These are phyloP conservation scores for Zygosaccharomyces rouxii DNA, from an alignment of 805 yeast species.

Conservation along the genomic window DNA sequence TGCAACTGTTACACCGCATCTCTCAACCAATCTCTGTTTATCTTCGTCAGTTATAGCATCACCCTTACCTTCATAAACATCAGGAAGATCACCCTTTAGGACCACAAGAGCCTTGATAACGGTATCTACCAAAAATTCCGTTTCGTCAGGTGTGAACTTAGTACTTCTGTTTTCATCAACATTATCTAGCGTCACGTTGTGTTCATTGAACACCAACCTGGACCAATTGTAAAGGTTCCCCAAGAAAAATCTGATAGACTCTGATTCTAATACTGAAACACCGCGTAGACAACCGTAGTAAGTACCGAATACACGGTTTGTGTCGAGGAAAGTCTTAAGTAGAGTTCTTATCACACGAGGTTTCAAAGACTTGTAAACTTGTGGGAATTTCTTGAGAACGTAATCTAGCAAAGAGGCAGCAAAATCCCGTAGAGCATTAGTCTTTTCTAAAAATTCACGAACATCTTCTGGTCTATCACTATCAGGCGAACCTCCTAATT, in stretches of 20 bases:
- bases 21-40: conserved; percentile 43
- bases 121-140: conserved; percentile 44
- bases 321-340: conserved; percentile 82
- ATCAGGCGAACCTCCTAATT: conserved; percentile 56
- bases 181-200: conserved; percentile 22
- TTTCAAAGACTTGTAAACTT: conserved; percentile 80
- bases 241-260: conserved; percentile 77
- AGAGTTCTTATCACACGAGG: conserved; percentile 93
- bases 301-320: conserved; percentile 79
- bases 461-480: conserved; percentile 21
- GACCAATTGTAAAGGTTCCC: conserved; percentile 87
- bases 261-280: conserved; percentile 75
- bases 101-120: conserved; percentile 52
- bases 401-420: conserved; percentile 79
- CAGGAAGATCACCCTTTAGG: conserved; percentile 38
- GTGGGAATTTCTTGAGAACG: conserved; percentile 74
- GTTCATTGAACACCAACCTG: conserved; percentile 46
- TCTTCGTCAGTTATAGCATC: conserved; percentile 37
- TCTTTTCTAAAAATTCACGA: conserved; percentile 37
- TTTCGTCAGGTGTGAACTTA: conserved; percentile 43
- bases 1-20: conserved; percentile 60
- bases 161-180: conserved; percentile 20
- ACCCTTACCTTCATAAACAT: conserved; percentile 35
- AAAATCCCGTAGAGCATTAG: conserved; percentile 72
- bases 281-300: conserved; percentile 91